Evolutionary conservation across 1,284 basidiomycete genomes (phyloP).

Genomic region (Fomitopsis pinicola): DNA sequence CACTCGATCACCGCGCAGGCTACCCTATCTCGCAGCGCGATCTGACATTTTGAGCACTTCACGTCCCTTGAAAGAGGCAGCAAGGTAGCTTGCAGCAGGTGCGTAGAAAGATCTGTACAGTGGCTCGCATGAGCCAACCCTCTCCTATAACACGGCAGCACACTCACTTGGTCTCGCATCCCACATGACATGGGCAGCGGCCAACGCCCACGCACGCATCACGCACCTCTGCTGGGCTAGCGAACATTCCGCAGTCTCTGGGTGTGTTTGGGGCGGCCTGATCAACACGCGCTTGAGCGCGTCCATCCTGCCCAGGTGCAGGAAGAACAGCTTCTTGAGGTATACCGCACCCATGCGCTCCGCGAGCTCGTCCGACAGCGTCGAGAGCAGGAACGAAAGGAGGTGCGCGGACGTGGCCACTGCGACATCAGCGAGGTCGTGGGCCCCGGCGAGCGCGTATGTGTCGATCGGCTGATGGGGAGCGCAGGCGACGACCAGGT

Average conservation of each 20-base stretch:
- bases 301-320: conserved; percentile 31
- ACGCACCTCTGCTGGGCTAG: conserved; percentile 22
- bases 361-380: conserved; percentile 28
- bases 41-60: background rate
- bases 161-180: conserved; percentile 25
- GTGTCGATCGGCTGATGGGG: conserved; percentile 27
- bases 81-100: background rate
- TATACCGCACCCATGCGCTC: conserved; percentile 31
- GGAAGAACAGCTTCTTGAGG: conserved; percentile 32
- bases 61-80: background rate
- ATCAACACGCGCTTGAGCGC: conserved; percentile 29
- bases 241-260: conserved; percentile 21
- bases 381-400: conserved; percentile 24
- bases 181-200: conserved; percentile 28
- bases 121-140: no score
- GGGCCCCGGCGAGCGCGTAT: conserved; percentile 30
- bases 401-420: conserved; percentile 29
- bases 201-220: conserved; percentile 27
- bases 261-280: conserved; percentile 26
- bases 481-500: conserved; percentile 24
- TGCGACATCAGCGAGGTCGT: conserved; percentile 29
- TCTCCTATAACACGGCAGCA: background rate
- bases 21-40: background rate
- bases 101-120: background rate
- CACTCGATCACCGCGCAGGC: background rate